Base-by-base conservation (phyloP, 2,329 filamentous ascomycete genomes). In the Paracoccidioides brasiliensis region DNA sequence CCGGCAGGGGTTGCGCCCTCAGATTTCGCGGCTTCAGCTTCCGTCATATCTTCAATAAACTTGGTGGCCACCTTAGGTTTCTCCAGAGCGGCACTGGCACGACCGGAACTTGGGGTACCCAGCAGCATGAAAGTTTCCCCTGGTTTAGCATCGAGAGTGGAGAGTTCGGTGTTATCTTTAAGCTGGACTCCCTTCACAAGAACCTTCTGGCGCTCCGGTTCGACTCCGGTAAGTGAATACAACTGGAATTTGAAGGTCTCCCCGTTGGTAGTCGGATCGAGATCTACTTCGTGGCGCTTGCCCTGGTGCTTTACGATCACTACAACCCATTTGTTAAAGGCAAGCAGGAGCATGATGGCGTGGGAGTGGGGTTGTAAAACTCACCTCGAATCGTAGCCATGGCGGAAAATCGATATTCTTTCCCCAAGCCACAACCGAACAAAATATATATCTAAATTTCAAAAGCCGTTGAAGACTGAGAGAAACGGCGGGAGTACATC, bases 21-120 rank as follows among this genome's bases (percentile, higher is more conserved):
- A 67, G 86, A 81, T 70, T 84, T 83, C 28, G 93, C 91, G 53
- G 84, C 82, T 71, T 97, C 91, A 35, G 90, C 90, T 69, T 95
- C 90, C 32, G 88, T 94, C 91, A 98, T 96, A 70, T 98, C 93
- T 72, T 98, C 93, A 60, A 95, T 74, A 65, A 98, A 98, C 71
- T 87, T 93, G 66, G 90, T 79, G 62, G 81, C 79, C 66, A 94
- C 85, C 67, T 85, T 87, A 37, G 93, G 93, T 54, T 76, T 75
- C 53, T 85, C 82, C 57, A 84, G 76, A 35, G 87, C 76, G 22
- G 72, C 78, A 14, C 75, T 72, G 38, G 72, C 75, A 44, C 78
- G 79, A 52, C 80, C 82, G 12, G 81, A 82, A 22, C 86, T 83
- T 3, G 91, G 86, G 3, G 88, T 93, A 41, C 94, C 94, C 80